Evolutionary conservation across 2,329 filamentous ascomycete genomes (phyloP), one percentile per base, ranked within the genome.

Genomic region (Pyrenophora tritici-repentis): DNA sequence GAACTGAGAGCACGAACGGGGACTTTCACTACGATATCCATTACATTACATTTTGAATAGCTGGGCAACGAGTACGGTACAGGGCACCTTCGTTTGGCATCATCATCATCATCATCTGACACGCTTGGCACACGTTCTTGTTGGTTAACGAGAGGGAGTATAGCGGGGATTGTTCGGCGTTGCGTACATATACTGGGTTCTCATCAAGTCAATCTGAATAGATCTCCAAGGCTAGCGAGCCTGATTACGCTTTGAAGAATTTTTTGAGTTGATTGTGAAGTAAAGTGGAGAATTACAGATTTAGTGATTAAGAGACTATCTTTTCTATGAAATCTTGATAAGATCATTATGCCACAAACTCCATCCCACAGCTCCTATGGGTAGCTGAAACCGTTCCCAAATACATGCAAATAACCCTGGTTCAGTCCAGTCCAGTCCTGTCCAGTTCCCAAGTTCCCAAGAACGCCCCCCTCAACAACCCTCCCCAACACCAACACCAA

Each of bases 11-110:
- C 42, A 40, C 33, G 43, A 49, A 32, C 50, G 22, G 42, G 58
- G 10, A 57, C 50, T 44, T 53, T 61, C 55, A 47, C 41, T 61
- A 53, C 33, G 45, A 59, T 54, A 51, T 59, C 48, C 53, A 56
- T 18, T 37, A 44, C 22, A 29, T 29, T 47, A 37, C 31, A 35
- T 39, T 17, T 47, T 35, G 44, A 36, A 47, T 31, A 17, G 16
- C 34, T n/a, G 38, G 16, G 34, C 26, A 52, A 17, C 34, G 32
- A 24, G 24, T 12, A 51, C 26, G 26, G 26, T 29, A 29, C 26
- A 29, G 26, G 38, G 44, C 43, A 58, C 53, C 42, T 37, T 58
- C 55, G 40, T 50, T 56, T 51, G 29, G 50, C 38, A 50, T 50
- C 31, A 39, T 29, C 26, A 29, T 29, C 10, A 4, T 29, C 9